Evolutionary conservation across 768 basidiomycete genomes (phyloP).

Genomic region (Auricularia sp.): DNA sequence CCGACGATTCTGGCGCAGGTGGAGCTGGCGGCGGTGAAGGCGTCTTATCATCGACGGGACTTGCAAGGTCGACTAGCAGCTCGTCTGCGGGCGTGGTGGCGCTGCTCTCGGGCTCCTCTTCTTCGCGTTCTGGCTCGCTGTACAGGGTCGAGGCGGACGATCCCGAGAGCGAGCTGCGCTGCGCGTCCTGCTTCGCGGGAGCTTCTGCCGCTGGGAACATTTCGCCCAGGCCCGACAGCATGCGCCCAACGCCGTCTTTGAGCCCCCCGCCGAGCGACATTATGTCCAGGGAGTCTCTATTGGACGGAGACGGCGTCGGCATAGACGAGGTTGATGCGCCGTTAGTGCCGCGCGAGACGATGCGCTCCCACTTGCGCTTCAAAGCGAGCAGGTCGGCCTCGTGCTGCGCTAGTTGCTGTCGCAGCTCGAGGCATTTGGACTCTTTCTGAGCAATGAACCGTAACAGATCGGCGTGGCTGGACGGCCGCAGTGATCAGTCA

Average conservation of each 20-base stretch:
- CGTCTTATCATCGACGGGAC: not conserved
- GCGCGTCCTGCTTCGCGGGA: not conserved
- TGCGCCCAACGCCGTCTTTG: constrained; percentile 1
- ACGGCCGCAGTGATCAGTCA: not conserved
- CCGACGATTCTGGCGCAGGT: not conserved
- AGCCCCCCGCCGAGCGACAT: not conserved
- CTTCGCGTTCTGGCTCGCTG: not conserved
- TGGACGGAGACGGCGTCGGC: not conserved
- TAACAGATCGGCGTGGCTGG: constrained; percentile 71
- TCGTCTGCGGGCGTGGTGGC: not conserved
- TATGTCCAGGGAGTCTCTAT: not conserved
- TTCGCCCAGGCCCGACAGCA: not conserved
- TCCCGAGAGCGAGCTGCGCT: not conserved
- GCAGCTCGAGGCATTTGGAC: constrained; percentile 70
- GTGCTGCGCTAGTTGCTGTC: constrained; percentile 60
- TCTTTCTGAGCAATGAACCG: constrained; percentile 83
- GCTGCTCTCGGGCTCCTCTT: not conserved
- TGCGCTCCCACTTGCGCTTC: constrained; percentile 78
- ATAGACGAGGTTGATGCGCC: not conserved
- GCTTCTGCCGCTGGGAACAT: not conserved
- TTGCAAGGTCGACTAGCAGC: not conserved
- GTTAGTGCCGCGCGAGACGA: constrained; percentile 50
- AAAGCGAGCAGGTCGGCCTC: constrained; percentile 65
- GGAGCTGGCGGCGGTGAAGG: not conserved
- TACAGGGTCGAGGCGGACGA: not conserved